Percentiles rank a stretch among this genome's conserved stretches.
phyloP scores from a whole-genome alignment of 768 basidiomycete genomes.

The Lentinula aciculospora region DNA sequence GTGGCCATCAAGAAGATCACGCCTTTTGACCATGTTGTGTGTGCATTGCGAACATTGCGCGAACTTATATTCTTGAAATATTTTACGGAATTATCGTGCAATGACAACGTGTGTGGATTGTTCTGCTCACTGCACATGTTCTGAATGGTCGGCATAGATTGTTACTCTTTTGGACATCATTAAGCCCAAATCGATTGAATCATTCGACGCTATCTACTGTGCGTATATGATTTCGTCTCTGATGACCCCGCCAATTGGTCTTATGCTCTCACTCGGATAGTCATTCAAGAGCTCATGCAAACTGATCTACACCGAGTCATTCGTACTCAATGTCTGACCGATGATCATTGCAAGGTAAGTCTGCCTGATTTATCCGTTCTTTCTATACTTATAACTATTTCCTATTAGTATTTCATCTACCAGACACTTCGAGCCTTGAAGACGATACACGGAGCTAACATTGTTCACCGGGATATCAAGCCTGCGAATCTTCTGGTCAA shows the following conservation, averaged over 20 bases:
- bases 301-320: constrained; percentile 93
- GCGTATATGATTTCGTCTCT: constrained; percentile 20
- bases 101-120: constrained; percentile 64
- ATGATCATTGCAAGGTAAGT: constrained; percentile 56
- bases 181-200: constrained; percentile 73
- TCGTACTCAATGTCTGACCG: constrained; percentile 88
- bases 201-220: constrained; percentile 84
- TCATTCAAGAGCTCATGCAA: background rate
- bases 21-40: constrained; percentile 95
- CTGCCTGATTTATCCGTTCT: background rate
- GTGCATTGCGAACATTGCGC: constrained; percentile 81
- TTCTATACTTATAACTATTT: background rate
- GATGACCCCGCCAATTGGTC: constrained; percentile 1
- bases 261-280: constrained; percentile 5
- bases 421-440: constrained; percentile 94
- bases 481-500: constrained; percentile 97
- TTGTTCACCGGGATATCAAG: constrained; percentile 94
- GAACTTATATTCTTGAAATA: constrained; percentile 86
- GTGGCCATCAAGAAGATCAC: constrained; percentile 98
- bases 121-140: constrained; percentile 12
- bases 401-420: constrained; percentile 88
- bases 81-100: constrained; percentile 70
- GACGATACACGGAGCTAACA: constrained; percentile 92
- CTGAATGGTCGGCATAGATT: constrained; percentile 42
- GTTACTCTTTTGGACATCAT: constrained; percentile 89